Evolutionary conservation across 208 protist genomes (phyloP).

Genomic region (Vickermania ingenoplastis): DNA sequence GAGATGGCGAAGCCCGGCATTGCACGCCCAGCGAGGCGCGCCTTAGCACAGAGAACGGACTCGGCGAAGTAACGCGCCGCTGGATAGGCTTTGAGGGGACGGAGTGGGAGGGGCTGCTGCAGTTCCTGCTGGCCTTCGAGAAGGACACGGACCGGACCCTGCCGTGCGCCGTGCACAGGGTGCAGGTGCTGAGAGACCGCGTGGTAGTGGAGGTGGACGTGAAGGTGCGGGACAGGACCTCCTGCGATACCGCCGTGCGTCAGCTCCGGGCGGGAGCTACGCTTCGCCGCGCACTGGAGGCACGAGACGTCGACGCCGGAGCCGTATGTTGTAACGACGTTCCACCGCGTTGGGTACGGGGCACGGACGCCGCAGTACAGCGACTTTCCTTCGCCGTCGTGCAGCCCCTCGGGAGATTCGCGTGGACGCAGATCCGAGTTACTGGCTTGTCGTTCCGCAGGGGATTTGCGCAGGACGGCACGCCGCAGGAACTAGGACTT

Average conservation of each 20-base stretch:
- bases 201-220: constrained; percentile 10
- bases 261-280: constrained; percentile 9
- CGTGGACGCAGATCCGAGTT: constrained; percentile 6
- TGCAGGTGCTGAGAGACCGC: constrained; percentile 3
- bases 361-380: not conserved
- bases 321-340: constrained; percentile 8
- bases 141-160: not conserved
- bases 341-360: constrained; percentile 20
- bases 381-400: constrained; percentile 8
- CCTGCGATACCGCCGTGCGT: constrained; percentile 1
- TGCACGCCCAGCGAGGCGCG: too few species aligned
- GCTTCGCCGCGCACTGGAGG: not conserved
- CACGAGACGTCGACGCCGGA: not conserved
- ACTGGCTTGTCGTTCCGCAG: not conserved
- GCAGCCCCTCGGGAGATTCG: constrained; percentile 3
- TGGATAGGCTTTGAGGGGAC: not conserved
- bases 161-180: not conserved
- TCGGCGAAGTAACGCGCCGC: not conserved
- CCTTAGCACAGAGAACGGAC: too few species aligned
- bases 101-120: not conserved
- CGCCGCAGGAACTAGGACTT: not conserved
- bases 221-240: constrained; percentile 3
- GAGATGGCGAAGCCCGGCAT: too few species aligned
- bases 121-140: not conserved
- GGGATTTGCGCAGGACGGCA: not conserved